Base-by-base conservation (phyloP, 495 filamentous ascomycete species). In the Tricharina praecox region DNA sequence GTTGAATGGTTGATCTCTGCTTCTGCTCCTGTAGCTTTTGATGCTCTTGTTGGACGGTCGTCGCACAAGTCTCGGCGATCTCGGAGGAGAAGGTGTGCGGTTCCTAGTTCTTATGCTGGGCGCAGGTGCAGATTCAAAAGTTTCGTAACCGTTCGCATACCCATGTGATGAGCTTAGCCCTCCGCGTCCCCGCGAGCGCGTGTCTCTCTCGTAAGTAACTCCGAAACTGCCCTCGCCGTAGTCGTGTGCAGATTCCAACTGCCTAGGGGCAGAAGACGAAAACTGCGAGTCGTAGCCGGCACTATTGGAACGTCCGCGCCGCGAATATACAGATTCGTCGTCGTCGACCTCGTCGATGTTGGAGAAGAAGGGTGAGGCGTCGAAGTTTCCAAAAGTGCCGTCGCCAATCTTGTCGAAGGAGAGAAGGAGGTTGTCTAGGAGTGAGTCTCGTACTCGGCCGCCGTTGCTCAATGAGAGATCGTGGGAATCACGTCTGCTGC, bases 371-470 rank as follows among this genome's bases (percentile, higher is more conserved):
- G 56, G 55, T 19, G 56, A 59, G 13, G 55, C 44, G 20, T 59
- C 56, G 48, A 63, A 63, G 40, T 36, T 36, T 13, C 59, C 61
- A 26, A 62, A 53, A 33, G 51, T 50, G n/a, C 53, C 61, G 49
- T 71, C 71, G 3, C 73, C 70, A 48, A 73, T 66, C 66, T 83
- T 79, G 63, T 92, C 85, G 49, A 95, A 74, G 15, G 87, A 93
- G 24, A 86, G 71, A 10, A 95, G 73, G 76, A 95, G 85, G 57
- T 93, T 87, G 62, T 87, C 82, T 35, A 95, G 81, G 38, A 95
- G 76, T 19, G 86, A 93, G 53, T 85, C 82, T 41, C 86, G 76
- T 23, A 78, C 78, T 51, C 79, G 76, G 60, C 85, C 78, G 47
- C 78, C 70, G 40, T 79, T 69, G 5, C 79, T 76, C 42, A 93